Base-by-base conservation (phyloP, 2,329 filamentous ascomycete genomes). In the Fusarium dlaminii region DNA sequence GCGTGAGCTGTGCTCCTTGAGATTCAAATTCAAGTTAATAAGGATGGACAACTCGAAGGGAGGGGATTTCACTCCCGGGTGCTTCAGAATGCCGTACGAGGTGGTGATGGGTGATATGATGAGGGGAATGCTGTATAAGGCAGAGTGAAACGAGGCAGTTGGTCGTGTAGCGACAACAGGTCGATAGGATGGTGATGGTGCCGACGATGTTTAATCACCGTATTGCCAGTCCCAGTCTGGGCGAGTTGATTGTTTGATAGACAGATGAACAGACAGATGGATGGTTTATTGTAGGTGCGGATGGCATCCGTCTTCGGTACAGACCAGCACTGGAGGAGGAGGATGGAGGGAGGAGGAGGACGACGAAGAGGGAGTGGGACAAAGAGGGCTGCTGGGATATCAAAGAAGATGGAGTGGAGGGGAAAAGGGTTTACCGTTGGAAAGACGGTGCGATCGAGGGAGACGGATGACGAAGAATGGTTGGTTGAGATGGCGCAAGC, bases 391-490 rank as follows among this genome's bases (percentile, higher is more conserved):
- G 61, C 73, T 76, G 66, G 75, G 72, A 68, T 72, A 72, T 68
- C 63, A 72, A 65, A 74, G 61, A 58, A 66, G 63, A 72, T 75
- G 73, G 73, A 66, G 74, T 59, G 74, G 70, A 71, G 67, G 65
- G 67, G 60, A 51, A 55, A 66, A 68, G 67, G 74, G 75, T 59
- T 72, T 74, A 74, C 74, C 74, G 75, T 77, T 78, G 75, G 65
- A 71, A 74, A 74, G 75, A 71, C 75, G 72, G 78, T 71, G 73
- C 75, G 73, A 77, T 78, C 70, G 78, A 77, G 74, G 77, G 73
- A 77, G 74, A 70, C 76, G 74, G 79, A 80, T 81, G 79, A 80
- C 79, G 80, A 77, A 70, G 74, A 68, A 76, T 79, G 80, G 80
- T 81, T 81, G 80, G 80, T 73, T 76, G 74, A 71, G 67, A 80